Percentiles rank a stretch among this genome's conserved stretches.
Evolutionary conservation across 345 rosid species (phyloP).

Genomic region (Salix brachista): DNA sequence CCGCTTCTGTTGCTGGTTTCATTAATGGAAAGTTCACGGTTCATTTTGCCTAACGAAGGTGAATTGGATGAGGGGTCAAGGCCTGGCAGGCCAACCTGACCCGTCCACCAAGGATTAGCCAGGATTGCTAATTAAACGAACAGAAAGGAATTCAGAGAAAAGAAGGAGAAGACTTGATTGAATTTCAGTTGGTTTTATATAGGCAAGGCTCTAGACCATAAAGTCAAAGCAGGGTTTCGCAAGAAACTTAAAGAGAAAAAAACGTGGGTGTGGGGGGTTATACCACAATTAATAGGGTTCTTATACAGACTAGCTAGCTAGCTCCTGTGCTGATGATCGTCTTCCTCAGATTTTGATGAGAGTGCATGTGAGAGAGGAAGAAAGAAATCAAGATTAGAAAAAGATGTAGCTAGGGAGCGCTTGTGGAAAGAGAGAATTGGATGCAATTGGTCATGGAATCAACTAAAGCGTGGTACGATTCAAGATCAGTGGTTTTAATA

Average conservation of each 20-base stretch:
- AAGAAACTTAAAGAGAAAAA: neutral
- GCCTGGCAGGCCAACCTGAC: slow-evolving; percentile 51
- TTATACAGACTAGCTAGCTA: neutral
- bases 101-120: slow-evolving; percentile 84
- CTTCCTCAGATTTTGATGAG: slow-evolving; percentile 5
- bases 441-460: slow-evolving; percentile 49
- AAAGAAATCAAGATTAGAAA: neutral
- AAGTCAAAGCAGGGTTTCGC: slow-evolving; percentile 29
- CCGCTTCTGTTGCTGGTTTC: slow-evolving; percentile 23
- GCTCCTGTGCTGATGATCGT: neutral
- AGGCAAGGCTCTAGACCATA: slow-evolving; percentile 16
- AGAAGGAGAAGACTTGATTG: neutral
- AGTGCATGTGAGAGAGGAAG: slow-evolving; percentile 9
- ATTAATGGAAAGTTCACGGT: slow-evolving; percentile 43
- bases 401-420: neutral
- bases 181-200: neutral
- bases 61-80: slow-evolving; percentile 52
- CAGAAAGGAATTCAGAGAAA: neutral
- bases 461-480: slow-evolving; percentile 27
- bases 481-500: slow-evolving; percentile 2
- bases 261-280: neutral
- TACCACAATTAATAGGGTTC: slow-evolving; percentile 13
- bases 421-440: slow-evolving; percentile 36
- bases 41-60: slow-evolving; percentile 39
- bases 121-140: slow-evolving; percentile 19